Evolutionary conservation across 371 early-diverging fungal genomes (phyloP).

Genomic region (Syncephalis plumigaleata): DNA sequence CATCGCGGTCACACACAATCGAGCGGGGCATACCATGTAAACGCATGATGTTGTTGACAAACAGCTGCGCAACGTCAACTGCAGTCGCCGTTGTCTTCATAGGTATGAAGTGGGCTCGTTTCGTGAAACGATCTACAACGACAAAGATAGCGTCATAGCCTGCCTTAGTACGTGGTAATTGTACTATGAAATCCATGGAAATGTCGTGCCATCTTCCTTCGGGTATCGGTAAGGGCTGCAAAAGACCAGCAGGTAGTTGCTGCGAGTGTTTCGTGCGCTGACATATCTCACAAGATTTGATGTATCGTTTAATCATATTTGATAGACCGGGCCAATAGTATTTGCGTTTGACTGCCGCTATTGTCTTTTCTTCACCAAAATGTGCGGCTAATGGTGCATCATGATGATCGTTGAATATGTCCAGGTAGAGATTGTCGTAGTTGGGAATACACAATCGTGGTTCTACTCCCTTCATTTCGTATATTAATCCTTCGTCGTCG

Average conservation of each 20-base stretch:
- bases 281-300: conserved; percentile 18
- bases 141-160: conserved; percentile 17
- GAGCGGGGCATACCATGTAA: no score
- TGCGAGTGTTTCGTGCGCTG: conserved; percentile 9
- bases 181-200: conserved; percentile 25
- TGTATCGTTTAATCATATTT: conserved; percentile 11
- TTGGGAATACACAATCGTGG: no score
- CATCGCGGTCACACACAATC: no score
- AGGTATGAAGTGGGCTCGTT: conserved; percentile 22
- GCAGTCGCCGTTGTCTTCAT: conserved; percentile 9
- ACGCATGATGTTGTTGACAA: no score
- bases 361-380: conserved; percentile 20
- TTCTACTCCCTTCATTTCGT: no score
- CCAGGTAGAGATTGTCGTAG: conserved; percentile 2
- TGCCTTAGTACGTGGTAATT: conserved; percentile 10
- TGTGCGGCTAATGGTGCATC: conserved; percentile 20
- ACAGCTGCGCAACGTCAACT: no score
- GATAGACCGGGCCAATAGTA: conserved; percentile 23
- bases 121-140: conserved; percentile 23
- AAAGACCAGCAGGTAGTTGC: conserved; percentile 11
- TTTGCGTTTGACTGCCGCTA: conserved; percentile 11
- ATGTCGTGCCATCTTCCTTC: conserved; percentile 19
- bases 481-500: no score
- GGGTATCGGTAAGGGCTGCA: conserved; percentile 18
- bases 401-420: conserved; percentile 10